A percentile compares a stretch with the other conserved stretches of the same genome.
These are phyloP conservation scores for Tricholoma matsutake DNA, from an alignment of 768 basidiomycete species.

Conservation along the genomic window DNA sequence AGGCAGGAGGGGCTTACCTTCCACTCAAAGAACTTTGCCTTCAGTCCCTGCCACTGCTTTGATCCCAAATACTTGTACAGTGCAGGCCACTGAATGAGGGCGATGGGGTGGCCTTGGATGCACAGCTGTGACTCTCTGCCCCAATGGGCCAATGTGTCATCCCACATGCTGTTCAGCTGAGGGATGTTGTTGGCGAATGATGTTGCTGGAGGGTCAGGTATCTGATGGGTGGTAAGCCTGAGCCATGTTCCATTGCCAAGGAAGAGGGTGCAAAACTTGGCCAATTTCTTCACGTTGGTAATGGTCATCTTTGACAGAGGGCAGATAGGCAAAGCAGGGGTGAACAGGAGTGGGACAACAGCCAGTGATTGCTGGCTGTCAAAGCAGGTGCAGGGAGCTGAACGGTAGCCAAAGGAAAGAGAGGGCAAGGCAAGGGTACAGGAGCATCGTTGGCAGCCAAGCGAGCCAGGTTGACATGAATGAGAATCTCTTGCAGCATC, in stretches of 20 bases:
- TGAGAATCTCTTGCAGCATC: neutral
- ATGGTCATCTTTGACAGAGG: neutral
- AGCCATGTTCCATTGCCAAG: neutral
- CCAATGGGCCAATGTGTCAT: conserved; percentile 21
- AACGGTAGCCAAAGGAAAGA: neutral
- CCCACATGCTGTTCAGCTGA: conserved; percentile 24
- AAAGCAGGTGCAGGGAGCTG: neutral
- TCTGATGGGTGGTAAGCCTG: conserved; percentile 5
- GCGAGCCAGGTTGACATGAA: neutral
- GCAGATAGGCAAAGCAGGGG: neutral
- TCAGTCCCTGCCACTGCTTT: neutral
- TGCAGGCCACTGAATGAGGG: conserved; percentile 18
- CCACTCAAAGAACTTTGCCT: neutral
- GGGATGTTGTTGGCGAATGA: conserved; percentile 20
- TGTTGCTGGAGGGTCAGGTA: conserved; percentile 13
- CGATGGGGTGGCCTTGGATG: conserved; percentile 12
- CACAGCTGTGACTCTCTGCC: conserved; percentile 10
- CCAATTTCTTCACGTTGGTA: neutral
- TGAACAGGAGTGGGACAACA: neutral
- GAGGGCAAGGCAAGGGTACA: neutral
- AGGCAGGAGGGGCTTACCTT: neutral
- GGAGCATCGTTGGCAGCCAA: neutral
- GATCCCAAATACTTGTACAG: conserved; percentile 7
- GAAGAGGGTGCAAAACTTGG: neutral
- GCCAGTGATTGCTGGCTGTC: neutral